Evolutionary conservation across 2,329 filamentous ascomycete species (phyloP).

Genomic region (Leptoxyphium fumago): DNA sequence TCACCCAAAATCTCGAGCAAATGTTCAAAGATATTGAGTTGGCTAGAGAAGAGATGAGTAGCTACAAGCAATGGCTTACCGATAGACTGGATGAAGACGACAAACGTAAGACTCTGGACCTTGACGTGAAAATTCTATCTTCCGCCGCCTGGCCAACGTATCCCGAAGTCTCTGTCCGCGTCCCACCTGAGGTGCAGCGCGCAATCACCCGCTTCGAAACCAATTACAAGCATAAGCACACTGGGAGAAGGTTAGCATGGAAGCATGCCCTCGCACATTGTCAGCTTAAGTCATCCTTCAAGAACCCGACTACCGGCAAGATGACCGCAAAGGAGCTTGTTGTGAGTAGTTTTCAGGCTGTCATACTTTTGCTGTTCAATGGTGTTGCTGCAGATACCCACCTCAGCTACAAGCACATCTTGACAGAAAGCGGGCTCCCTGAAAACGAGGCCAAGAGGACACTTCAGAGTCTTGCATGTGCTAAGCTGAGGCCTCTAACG

Average conservation of each 20-base stretch:
- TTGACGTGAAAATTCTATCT: conserved; percentile 82
- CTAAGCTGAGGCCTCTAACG: conserved; percentile 65
- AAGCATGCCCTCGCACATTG: conserved; percentile 90
- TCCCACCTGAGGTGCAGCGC: conserved; percentile 61
- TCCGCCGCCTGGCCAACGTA: conserved; percentile 89
- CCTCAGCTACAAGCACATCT: conserved; percentile 62
- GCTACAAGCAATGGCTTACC: conserved; percentile 58
- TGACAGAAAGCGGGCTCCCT: conserved; percentile 58
- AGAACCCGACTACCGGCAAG: conserved; percentile 13
- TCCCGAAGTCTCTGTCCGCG: conserved; percentile 55
- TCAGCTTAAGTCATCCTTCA: conserved; percentile 66
- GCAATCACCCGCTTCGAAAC: conserved; percentile 68
- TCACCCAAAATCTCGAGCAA: conserved; percentile 93
- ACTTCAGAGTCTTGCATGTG: conserved; percentile 87
- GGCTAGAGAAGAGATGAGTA: conserved; percentile 80
- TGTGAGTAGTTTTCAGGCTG: conserved; percentile 82
- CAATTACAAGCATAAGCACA: conserved; percentile 83
- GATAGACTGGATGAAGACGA: conserved; percentile 28
- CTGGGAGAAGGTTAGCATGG: conserved; percentile 74
- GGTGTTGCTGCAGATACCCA: conserved; percentile 45
- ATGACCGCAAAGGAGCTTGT: conserved; percentile 75
- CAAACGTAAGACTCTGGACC: conserved; percentile 47
- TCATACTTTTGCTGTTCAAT: conserved; percentile 86
- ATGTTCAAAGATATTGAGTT: conserved; percentile 99
- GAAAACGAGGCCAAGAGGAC: conserved; percentile 68